Base-by-base conservation (phyloP, 352 stramenopile genomes). In the Elongisporangium undulatum region DNA sequence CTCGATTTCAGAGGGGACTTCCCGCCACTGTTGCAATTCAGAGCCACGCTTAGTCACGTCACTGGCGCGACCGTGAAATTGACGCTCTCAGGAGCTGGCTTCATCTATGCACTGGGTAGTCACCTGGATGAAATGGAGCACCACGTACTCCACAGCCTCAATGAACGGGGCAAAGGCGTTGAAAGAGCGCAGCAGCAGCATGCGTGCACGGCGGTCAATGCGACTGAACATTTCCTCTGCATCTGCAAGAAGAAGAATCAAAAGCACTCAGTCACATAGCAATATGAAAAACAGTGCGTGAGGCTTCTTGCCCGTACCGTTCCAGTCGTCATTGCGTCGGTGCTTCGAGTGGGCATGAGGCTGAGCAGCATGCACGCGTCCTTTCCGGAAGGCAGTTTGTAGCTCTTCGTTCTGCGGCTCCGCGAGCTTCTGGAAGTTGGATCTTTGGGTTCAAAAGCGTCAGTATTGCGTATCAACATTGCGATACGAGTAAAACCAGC, bases 121-220 rank as follows among this genome's bases (percentile, higher is more conserved):
- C 69, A 94, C 85, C 72, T 92, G 80, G 19, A 94, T 71, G 56
- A 92, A 93, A 64, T 94, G 83, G 23, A 92, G 76, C 22, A 92
- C 74, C 21, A 85, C 76, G 55, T 88, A 80, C 63, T 94, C 85
- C 9, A 90, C 75, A 1, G 83, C 85, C 61, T 93, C 79, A 61
- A 94, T 83, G 64, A 91, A 94, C 23, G 70, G 60, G 7, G 70
- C 80, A 16, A 92, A 89, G 10, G 79, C 68, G 20, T 67, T 70
- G 55, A 93, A 91, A 1, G 83, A 91, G 12, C 79, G 71, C 16
- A 92, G 59, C 49, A 94, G 72, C 45, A 92, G 66, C 22, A 77
- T 85, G 8, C 85, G 77, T 2, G 85, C 79, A 15, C 83, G 81
- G 1, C 84, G 82, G 22, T 94, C 85, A 17, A 94, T 81, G 34